Evolutionary conservation across 371 early-diverging fungal species (phyloP).

Genomic region (Capillidium rhysosporum): DNA sequence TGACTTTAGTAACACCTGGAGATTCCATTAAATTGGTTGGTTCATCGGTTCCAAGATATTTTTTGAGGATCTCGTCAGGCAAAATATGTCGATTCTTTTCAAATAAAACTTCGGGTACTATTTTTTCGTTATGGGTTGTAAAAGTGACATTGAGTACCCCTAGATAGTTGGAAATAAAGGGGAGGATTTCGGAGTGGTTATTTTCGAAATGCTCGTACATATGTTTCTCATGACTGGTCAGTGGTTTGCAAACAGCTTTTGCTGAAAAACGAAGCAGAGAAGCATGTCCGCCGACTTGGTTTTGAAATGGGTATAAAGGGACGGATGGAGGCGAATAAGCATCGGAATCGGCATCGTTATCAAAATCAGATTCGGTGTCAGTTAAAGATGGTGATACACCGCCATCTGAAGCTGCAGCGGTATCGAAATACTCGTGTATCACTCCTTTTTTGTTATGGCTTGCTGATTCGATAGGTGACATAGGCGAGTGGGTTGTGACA

Average conservation of each 20-base stretch:
- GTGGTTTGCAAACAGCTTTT: slow-evolving; percentile 73
- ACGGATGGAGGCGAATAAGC: slow-evolving; percentile 22
- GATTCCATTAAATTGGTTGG: slow-evolving; percentile 6
- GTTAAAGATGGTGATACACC: slow-evolving; percentile 8
- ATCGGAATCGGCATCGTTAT: slow-evolving; percentile 16
- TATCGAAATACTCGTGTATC: slow-evolving; percentile 10
- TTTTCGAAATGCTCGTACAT: slow-evolving; percentile 78
- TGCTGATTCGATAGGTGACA: background rate
- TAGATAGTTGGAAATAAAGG: slow-evolving; percentile 75
- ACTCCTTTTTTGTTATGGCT: slow-evolving; percentile 7
- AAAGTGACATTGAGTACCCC: slow-evolving; percentile 87
- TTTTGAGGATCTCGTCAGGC: slow-evolving; percentile 33
- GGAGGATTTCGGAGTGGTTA: slow-evolving; percentile 53
- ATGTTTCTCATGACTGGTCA: slow-evolving; percentile 51
- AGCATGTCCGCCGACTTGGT: slow-evolving; percentile 74
- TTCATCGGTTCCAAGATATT: slow-evolving; percentile 11
- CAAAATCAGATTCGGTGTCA: slow-evolving; percentile 13
- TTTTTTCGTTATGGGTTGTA: slow-evolving; percentile 15
- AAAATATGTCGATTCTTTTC: slow-evolving; percentile 62
- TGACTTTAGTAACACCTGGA: slow-evolving; percentile 17
- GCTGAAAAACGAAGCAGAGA: slow-evolving; percentile 62
- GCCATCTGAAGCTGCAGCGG: slow-evolving; percentile 14
- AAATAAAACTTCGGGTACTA: slow-evolving; percentile 45
- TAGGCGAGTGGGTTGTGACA: too few species aligned
- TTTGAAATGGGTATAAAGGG: slow-evolving; percentile 37